Base-by-base conservation (phyloP, 768 basidiomycete genomes). In the Rhodotorula graminis region DNA sequence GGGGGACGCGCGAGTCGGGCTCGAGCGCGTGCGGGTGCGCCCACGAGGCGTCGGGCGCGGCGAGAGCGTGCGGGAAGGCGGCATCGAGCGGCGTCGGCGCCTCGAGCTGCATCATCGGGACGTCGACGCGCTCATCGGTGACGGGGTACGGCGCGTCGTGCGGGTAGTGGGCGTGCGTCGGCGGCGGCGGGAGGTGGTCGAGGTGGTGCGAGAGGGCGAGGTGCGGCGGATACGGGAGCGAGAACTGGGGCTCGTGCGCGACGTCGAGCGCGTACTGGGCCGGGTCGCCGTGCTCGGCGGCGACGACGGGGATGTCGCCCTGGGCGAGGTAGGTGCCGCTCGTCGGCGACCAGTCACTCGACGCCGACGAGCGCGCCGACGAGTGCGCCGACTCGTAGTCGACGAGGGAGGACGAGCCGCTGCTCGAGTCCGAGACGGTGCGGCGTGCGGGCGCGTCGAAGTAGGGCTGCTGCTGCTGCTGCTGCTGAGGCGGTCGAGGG, bases 361-460 rank as follows among this genome's bases (percentile, higher is more conserved):
- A 27, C 61, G 25, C 8, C 61, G 33, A 53, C 21, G 31, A n/a
- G 5, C 37, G 37, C 37, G 10, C 3, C 44, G 60, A 33, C 16
- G 7, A 55, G 44, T 33, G 3, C 37, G 31, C 47, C 52, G 29
- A n/a, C 37, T 62, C 62, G 59, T 61, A 60, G 19, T 64, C 60
- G 59, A 46, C 59, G 52, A 61, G 42, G 29, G 18, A 10, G 44
- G 49, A 33, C 23, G 71, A 72, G 53, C 53, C 29, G 23, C 8
- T 4, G 25, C 46, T 49, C 50, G 64, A 71, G 55, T 57, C 65
- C 19, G 71, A 72, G 33, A 67, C 61, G 65, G 56, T 67, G 14
- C 71, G 71, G 25, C 31, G 52, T 25, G 50, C 50, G 6, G 49
- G 31, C 37, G 5, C 37, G 37, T 37, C 37, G 9, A 37, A 37